Percentiles rank a stretch among this genome's conserved stretches.
Evolutionary conservation across 768 basidiomycete species (phyloP).

Genomic region (Lactifluus volemus): DNA sequence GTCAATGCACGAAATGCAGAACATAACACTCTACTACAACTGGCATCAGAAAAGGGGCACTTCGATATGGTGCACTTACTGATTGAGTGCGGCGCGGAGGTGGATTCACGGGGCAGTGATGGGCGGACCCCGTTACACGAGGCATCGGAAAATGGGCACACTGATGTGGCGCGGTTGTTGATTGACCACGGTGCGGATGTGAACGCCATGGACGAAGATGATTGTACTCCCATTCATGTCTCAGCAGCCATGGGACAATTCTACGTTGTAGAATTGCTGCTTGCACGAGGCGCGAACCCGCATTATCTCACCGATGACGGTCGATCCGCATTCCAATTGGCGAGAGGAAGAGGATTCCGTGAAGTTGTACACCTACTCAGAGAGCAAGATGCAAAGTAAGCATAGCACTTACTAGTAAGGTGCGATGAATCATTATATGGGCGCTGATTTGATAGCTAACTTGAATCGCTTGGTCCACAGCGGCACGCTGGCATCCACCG

Average conservation of each 20-base stretch:
- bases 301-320: background rate
- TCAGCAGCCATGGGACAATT: background rate
- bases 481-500: no score
- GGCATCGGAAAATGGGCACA: background rate
- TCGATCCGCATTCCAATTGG: background rate
- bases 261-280: background rate
- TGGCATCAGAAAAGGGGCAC: background rate
- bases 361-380: background rate
- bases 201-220: background rate
- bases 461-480: no score
- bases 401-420: background rate
- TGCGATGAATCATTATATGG: background rate
- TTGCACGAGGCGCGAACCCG: background rate
- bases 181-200: background rate
- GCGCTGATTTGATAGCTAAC: no score
- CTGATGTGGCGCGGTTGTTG: background rate
- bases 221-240: slow-evolving; percentile 1
- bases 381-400: background rate
- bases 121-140: slow-evolving; percentile 2
- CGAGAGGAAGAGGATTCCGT: background rate
- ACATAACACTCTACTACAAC: background rate
- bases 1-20: background rate
- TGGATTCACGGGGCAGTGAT: background rate
- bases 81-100: background rate
- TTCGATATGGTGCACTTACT: background rate